Percentiles rank a stretch among this genome's conserved stretches.
Evolutionary conservation across 2,329 filamentous ascomycete species (phyloP).

Genomic region (Aspergillus sp.): DNA sequence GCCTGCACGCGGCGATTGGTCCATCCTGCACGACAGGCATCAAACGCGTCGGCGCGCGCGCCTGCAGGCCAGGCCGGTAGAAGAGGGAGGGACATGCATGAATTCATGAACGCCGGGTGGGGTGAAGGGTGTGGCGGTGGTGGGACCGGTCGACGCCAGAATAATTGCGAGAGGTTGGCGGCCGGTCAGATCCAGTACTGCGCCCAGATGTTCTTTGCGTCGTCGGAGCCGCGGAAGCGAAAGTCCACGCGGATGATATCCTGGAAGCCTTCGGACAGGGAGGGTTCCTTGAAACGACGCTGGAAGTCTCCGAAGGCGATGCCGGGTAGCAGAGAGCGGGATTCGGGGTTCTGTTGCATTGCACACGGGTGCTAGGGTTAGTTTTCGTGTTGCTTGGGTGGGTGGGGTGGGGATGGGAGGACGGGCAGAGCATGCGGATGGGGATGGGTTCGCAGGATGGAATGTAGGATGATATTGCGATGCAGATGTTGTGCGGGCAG

Average conservation of each 20-base stretch:
- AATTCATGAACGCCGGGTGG: not conserved
- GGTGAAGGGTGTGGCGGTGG: not conserved
- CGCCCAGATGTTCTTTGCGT: slow-evolving; percentile 70
- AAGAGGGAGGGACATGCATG: too few relatives aligned
- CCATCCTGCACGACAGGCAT: not conserved
- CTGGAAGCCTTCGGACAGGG: slow-evolving; percentile 73
- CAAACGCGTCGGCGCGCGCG: not conserved
- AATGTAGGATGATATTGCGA: too few relatives aligned
- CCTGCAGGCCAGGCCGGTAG: not conserved
- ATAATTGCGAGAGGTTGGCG: not conserved
- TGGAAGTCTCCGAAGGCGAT: slow-evolving; percentile 78
- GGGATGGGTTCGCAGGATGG: not conserved
- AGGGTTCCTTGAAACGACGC: slow-evolving; percentile 71
- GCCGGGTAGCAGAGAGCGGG: slow-evolving; percentile 68
- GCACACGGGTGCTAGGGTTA: not conserved
- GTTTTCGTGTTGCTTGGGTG: not conserved
- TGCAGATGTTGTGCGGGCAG: not conserved
- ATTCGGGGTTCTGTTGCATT: slow-evolving; percentile 68
- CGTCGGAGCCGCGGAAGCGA: slow-evolving; percentile 66
- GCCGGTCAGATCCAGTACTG: slow-evolving; percentile 68
- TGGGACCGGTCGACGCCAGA: not conserved
- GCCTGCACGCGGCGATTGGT: not conserved
- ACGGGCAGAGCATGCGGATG: too few relatives aligned
- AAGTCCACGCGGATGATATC: slow-evolving; percentile 78
- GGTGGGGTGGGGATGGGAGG: too few relatives aligned